Evolutionary conservation across 371 early-diverging fungal genomes (phyloP), one percentile per base, ranked within the genome.

Genomic region (Mucor piriformis): DNA sequence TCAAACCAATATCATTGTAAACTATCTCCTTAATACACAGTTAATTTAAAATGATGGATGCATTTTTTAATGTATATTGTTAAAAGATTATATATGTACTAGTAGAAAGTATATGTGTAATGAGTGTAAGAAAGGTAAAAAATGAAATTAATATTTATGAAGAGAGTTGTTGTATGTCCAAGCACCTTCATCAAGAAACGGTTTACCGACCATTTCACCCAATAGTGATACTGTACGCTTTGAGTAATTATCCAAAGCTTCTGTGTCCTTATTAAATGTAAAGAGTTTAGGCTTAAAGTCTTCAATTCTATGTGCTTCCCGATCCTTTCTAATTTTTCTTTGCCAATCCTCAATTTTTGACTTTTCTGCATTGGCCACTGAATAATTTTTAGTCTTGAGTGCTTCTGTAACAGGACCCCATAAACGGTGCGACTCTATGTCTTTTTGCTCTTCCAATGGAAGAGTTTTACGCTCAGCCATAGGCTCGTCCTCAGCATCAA

Each of bases 351-450:
- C 92, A 21, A 92, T 86, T 27, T 71, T 79, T 10, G 86, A 68
- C 64, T 91, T 92, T 57, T 86, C 82, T 33, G 69, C 73, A 37
- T 87, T 88, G 0, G 92, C 92, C 0, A 74, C 63, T 12, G 71
- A 65, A 54, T 82, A 91, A 51, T 91, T 81, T 65, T 84, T 84
- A 25, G 54, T 59, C 38, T 76, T 76, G 43, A 93, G 72, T 0
- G 92, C 91, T n/a, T 82, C 69, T 5, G 88, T 78, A 11, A 89
- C 90, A 21, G 69, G 69, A 29, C 81, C 72, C 93, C 93, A 93
- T 15, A 93, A 67, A 15, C 78, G 76, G 54, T 86, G 87, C 12
- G 91, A 87, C 59, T 93, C 92, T 23, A 85, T 66, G 18, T 76
- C 82, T 6, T 72, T 70, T 70, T 91, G 90, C 47, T 89, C 76